Base-by-base conservation (phyloP, 2,329 filamentous ascomycete genomes). In the Anisogramma anomala region DNA sequence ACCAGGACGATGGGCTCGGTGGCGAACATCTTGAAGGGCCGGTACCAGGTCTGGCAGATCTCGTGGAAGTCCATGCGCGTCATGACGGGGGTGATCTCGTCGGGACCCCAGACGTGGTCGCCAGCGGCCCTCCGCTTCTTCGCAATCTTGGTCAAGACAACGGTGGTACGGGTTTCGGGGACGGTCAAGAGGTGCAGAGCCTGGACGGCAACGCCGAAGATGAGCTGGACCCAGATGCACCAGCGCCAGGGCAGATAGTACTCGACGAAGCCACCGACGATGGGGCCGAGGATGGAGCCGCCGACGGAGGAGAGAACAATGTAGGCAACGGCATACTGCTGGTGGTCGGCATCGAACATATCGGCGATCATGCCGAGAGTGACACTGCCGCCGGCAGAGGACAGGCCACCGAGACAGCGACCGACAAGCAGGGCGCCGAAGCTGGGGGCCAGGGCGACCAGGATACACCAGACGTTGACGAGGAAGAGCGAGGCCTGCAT, bases 271-370 rank as follows among this genome's bases (percentile, higher is more conserved):
- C 82, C 84, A 49, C 83, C 84, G n/a, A 86, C 69, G 32, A 88
- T 79, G 8, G 83, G 83, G 0, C 83, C 84, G 1, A 88, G 67
- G 7, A 86, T 75, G 0, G 82, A 85, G 10, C 83, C 84, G 18
- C 77, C 82, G 13, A 88, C 83, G 0, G 82, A 87, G 0, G 82
- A 86, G 53, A 88, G 84, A 36, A 87, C 82, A 19, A 84, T 77
- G 44, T 78, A 84, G 2, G 79, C 79, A 3, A 87, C 80, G 4
- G 82, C 82, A 49, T 84, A 84, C 58, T 86, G 82, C 56, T 84
- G 81, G 14, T 66, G 64, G 48, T 84, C 77, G 0, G 78, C 63
- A 52, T 84, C 79, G 68, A 77, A 84, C 63, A 84, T 68, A 54
- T 84, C 80, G 26, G 80, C 80, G 53, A 84, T 75, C 80, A 84